Evolutionary conservation across 1,139 yeast genomes (phyloP).

Genomic region (Suhomyces anneliseae): DNA sequence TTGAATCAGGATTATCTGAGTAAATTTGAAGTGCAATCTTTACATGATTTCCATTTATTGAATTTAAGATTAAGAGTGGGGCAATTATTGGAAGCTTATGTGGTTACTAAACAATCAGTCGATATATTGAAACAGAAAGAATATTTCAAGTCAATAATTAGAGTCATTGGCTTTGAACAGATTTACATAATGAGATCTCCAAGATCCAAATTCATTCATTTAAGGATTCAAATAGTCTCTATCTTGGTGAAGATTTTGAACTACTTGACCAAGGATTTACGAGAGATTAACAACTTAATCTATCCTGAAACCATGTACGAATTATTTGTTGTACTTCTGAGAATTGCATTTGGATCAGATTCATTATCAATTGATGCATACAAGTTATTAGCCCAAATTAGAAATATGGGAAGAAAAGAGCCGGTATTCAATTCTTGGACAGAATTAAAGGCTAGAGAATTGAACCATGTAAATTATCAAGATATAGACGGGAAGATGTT

Average conservation of each 20-base stretch:
- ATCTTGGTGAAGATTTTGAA: conserved; percentile 33
- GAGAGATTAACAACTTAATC: conserved; percentile 32
- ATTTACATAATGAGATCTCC: conserved; percentile 48
- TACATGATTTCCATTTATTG: conserved; percentile 47
- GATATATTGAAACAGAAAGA: conserved; percentile 36
- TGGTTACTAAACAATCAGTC: conserved; percentile 33
- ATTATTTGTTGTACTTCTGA: conserved; percentile 50
- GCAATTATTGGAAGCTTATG: conserved; percentile 43
- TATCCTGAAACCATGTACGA: conserved; percentile 48
- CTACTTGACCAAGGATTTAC: conserved; percentile 33
- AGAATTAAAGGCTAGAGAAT: conserved; percentile 42
- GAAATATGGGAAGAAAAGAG: conserved; percentile 24
- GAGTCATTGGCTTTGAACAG: conserved; percentile 55
- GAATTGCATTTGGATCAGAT: conserved; percentile 57
- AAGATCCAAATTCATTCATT: conserved; percentile 40
- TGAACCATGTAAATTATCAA: conserved; percentile 31
- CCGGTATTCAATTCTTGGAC: conserved; percentile 44
- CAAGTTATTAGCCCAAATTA: conserved; percentile 29
- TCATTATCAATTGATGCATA: conserved; percentile 39
- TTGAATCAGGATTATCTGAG: conserved; percentile 8
- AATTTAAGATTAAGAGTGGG: conserved; percentile 43
- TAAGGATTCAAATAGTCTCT: conserved; percentile 46
- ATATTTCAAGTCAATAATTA: conserved; percentile 43
- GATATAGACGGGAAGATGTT: conserved; percentile 15
- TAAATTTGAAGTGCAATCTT: conserved; percentile 21